Percentiles rank a stretch among this genome's conserved stretches.
Evolutionary conservation across 2,329 filamentous ascomycete genomes (phyloP).

Genomic region (Xylariaceae sp.): DNA sequence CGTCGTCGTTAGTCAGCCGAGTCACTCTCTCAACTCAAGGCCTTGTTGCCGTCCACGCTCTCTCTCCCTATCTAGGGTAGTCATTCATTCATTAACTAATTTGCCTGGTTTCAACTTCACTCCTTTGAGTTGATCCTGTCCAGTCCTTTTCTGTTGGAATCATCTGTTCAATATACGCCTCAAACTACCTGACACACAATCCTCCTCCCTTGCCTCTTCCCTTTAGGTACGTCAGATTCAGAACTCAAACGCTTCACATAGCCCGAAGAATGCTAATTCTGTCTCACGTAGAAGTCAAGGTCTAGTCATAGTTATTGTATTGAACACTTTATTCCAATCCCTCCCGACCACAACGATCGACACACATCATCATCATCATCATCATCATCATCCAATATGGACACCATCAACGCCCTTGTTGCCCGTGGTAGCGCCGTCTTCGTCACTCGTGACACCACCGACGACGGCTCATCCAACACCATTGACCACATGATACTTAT

Average conservation of each 20-base stretch:
- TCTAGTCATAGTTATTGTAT: constrained; percentile 20
- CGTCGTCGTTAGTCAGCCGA: constrained; percentile 31
- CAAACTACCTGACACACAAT: background rate
- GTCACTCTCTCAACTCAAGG: constrained; percentile 30
- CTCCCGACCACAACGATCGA: constrained; percentile 7
- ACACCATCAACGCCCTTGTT: constrained; percentile 35
- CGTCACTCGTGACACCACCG: constrained; percentile 43
- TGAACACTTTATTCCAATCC: constrained; percentile 18
- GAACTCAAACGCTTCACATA: too few species aligned
- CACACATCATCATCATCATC: constrained; percentile 17
- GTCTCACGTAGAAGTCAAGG: background rate
- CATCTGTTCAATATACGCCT: constrained; percentile 23
- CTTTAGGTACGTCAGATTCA: too few species aligned
- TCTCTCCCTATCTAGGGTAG: constrained; percentile 25
- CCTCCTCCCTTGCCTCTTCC: too few species aligned
- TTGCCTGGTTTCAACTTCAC: constrained; percentile 41
- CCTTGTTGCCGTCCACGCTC: constrained; percentile 28
- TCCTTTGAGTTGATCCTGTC: constrained; percentile 46
- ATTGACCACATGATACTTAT: constrained; percentile 76
- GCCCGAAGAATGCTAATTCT: too few species aligned
- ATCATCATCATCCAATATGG: constrained; percentile 24
- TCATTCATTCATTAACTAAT: constrained; percentile 42
- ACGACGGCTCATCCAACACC: constrained; percentile 48
- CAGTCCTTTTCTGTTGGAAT: constrained; percentile 39
- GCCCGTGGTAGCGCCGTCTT: constrained; percentile 40